Evolutionary conservation across 345 rosid species (phyloP), one percentile per base, ranked within the genome.

Genomic region (Turritis glabra): DNA sequence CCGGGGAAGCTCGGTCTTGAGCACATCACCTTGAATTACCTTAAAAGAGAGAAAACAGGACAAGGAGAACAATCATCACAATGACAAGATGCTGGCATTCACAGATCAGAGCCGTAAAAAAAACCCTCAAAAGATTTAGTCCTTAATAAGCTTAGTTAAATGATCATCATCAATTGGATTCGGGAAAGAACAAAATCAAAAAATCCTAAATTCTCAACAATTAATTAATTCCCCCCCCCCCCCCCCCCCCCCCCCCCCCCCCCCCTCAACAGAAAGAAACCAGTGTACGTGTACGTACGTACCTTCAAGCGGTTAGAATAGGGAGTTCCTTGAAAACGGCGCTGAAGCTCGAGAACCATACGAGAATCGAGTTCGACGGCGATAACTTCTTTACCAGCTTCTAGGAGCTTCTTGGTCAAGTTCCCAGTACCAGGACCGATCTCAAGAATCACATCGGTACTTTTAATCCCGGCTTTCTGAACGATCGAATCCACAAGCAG

Each of bases 401-500:
- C 93, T 5, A 90, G 87, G 69, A 93, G 98, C 84, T 90, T 93
- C 86, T 83, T 89, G 13, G 98, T 93, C n/a, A 93, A 86, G 54
- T 93, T 90, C 22, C 97, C 98, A 17, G 98, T 90, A 77, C 93
- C 96, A 3, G 98, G 97, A 71, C 96, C 93, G 52, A 93, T 93
- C 83, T 93, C 96, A 48, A 93, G 97, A 53, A 93, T 83, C 66
- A 85, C 85, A 65, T 93, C 97, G 32, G 93, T 93, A 80, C 81
- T 66, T 77, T 87, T 87, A 75, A 93, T 90, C 25, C 97, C 96
- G 9, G 93, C 88, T 72, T 89, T 93, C 77, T 93, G 90, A 37
- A 93, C 93, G 3, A 93, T 90, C 35, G 90, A 63, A 76, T 90
- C 97, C 1, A 93, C 98, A 7, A 93, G 82, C 43, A 90, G 38